A percentile compares a stretch with the other conserved stretches of the same genome.
These are phyloP conservation scores for Triticum turgidum DNA, from an alignment of 176 grass and related monocot species.

Conservation along the genomic window DNA sequence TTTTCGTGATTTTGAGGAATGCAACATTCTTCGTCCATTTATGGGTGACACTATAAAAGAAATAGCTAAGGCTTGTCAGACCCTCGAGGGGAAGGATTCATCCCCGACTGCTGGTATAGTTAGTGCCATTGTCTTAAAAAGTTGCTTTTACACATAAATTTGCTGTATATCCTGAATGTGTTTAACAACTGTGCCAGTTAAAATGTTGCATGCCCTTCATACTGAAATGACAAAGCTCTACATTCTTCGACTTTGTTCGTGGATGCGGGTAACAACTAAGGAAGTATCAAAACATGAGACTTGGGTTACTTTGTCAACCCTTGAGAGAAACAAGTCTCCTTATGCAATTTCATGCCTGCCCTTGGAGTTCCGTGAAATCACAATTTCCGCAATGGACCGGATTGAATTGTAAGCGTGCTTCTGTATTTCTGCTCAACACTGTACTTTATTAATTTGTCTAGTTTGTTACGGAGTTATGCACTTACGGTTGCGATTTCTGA, in stretches of 20 bases:
- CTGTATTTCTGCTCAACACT: conserved; percentile 26
- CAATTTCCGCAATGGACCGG: conserved; percentile 83
- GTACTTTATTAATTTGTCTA: not conserved
- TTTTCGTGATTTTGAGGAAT: conserved; percentile 97
- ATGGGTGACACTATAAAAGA: conserved; percentile 90
- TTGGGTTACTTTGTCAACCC: conserved; percentile 83
- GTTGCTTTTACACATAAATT: conserved; percentile 2
- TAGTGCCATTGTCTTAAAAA: conserved; percentile 12
- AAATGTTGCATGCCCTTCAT: conserved; percentile 75
- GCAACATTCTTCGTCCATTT: conserved; percentile 74
- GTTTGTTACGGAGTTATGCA: conserved; percentile 5
- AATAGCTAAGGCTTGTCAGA: conserved; percentile 83
- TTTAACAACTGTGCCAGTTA: conserved; percentile 64
- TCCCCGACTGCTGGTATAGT: conserved; percentile 82
- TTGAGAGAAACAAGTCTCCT: conserved; percentile 87
- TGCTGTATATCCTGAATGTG: conserved; percentile 28
- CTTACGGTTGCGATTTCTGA: not conserved
- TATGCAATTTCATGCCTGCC: conserved; percentile 98
- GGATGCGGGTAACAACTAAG: conserved; percentile 85
- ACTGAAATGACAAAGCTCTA: conserved; percentile 96
- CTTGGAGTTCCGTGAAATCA: conserved; percentile 73
- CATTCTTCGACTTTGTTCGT: conserved; percentile 87
- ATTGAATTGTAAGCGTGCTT: conserved; percentile 72
- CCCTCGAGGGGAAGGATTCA: conserved; percentile 91
- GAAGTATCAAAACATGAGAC: conserved; percentile 80